Evolutionary conservation across 148 eudicot genomes (phyloP).

Genomic region (Cornus controversa): DNA sequence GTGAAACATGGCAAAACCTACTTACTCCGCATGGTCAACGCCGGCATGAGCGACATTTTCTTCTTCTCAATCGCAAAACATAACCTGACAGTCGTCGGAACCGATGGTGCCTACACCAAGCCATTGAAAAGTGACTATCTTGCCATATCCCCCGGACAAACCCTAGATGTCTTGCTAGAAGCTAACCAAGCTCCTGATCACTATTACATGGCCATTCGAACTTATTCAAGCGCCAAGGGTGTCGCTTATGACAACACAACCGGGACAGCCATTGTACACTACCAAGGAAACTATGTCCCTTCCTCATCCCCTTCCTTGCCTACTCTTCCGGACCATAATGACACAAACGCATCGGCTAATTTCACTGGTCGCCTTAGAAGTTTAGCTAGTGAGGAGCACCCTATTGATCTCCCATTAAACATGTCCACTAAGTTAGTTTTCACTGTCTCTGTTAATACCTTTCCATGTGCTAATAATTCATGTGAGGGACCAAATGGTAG

Average conservation of each 20-base stretch:
- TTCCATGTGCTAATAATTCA: slow-evolving; percentile 8
- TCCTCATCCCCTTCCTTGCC: background rate
- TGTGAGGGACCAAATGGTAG: slow-evolving; percentile 15
- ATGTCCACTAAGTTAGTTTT: slow-evolving; percentile 8
- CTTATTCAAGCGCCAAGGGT: background rate
- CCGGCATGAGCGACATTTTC: background rate
- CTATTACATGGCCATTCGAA: slow-evolving; percentile 8
- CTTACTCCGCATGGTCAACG: slow-evolving; percentile 1
- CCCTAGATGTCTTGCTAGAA: slow-evolving; percentile 6
- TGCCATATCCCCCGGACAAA: slow-evolving; percentile 13
- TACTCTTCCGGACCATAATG: slow-evolving; percentile 14
- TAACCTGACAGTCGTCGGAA: background rate
- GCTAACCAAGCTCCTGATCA: background rate
- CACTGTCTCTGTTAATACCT: slow-evolving; percentile 12
- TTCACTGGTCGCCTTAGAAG: slow-evolving; percentile 13
- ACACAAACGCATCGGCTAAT: slow-evolving; percentile 9
- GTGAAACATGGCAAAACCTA: slow-evolving; percentile 6
- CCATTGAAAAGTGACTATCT: slow-evolving; percentile 2
- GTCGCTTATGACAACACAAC: background rate
- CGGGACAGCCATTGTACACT: slow-evolving; percentile 9
- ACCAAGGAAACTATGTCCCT: slow-evolving; percentile 2
- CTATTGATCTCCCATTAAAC: slow-evolving; percentile 3
- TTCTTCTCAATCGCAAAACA: slow-evolving; percentile 2
- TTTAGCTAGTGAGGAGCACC: slow-evolving; percentile 7
- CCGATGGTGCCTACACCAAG: slow-evolving; percentile 11